These are phyloP conservation scores for Chlorella sp. DNA, from an alignment of 139 green algal genomes.

Conservation along the genomic window DNA sequence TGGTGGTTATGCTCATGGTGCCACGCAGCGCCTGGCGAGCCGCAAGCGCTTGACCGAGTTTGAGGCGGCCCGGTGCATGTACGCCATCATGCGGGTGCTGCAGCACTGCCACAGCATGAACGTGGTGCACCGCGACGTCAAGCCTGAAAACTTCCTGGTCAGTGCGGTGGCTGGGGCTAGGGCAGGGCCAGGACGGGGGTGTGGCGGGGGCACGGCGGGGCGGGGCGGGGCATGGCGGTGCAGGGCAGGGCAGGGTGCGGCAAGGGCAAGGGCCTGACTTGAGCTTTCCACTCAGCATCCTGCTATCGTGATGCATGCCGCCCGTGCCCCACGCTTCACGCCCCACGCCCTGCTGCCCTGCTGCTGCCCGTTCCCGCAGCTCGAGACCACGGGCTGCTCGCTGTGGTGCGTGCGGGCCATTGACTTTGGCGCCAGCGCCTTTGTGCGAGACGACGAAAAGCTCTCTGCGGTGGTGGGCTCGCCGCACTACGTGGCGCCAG, in stretches of 20 bases:
- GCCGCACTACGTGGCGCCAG: slow-evolving; percentile 72
- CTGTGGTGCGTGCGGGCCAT: background rate
- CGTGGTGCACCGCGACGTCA: background rate
- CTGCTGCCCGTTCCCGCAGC: background rate
- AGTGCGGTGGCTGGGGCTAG: too few relatives aligned
- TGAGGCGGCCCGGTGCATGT: background rate
- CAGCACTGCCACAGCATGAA: background rate
- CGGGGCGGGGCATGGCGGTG: too few relatives aligned
- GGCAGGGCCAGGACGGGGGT: too few relatives aligned
- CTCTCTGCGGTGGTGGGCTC: slow-evolving; percentile 59
- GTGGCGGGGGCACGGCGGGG: too few relatives aligned
- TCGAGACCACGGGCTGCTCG: background rate
- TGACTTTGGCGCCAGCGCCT: background rate
- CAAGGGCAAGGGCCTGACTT: too few relatives aligned
- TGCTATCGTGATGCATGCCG: too few relatives aligned
- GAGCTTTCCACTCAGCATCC: too few relatives aligned
- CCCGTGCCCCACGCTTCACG: too few relatives aligned
- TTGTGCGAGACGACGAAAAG: background rate
- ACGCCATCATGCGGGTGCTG: background rate
- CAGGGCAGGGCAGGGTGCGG: too few relatives aligned
- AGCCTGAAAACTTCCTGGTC: too few relatives aligned
- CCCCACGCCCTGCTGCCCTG: too few relatives aligned
- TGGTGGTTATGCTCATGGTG: too few relatives aligned
- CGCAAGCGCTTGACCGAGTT: background rate
- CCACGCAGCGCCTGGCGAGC: background rate